These are phyloP conservation scores for Aspergillus sp. DNA, from an alignment of 2,329 filamentous ascomycete species.

Conservation along the genomic window DNA sequence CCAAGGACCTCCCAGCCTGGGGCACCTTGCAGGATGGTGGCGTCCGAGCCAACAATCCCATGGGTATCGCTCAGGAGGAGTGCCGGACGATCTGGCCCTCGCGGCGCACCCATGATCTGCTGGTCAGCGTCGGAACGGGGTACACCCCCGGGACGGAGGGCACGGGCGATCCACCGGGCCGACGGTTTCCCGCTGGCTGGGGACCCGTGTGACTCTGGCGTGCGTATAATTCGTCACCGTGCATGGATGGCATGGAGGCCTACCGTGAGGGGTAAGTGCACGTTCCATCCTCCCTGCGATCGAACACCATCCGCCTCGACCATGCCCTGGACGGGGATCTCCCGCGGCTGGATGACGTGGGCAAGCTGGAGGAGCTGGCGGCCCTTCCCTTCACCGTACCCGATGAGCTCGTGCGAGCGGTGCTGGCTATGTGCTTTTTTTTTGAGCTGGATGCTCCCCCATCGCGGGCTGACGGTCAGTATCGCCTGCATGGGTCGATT, in stretches of 20 bases:
- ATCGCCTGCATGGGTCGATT: not conserved
- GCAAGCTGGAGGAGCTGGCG: constrained; percentile 7
- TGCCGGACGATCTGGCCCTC: constrained; percentile 20
- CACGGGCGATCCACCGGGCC: not conserved
- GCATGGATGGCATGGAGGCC: not conserved
- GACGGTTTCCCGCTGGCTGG: not conserved
- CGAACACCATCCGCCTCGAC: constrained; percentile 12
- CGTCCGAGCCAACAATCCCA: constrained; percentile 24
- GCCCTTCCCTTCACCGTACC: constrained; percentile 11
- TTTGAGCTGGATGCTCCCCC: constrained; percentile 21
- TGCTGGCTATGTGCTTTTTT: constrained; percentile 19
- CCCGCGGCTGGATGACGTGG: constrained; percentile 11
- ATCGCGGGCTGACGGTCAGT: constrained; percentile 2
- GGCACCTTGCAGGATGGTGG: constrained; percentile 24
- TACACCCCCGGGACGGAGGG: constrained; percentile 1
- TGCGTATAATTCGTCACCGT: not conserved
- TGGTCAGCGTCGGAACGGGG: constrained; percentile 23
- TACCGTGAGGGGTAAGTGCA: not conserved
- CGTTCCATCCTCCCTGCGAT: not conserved
- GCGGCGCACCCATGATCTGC: constrained; percentile 15
- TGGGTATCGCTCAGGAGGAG: constrained; percentile 20
- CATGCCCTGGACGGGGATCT: constrained; percentile 6
- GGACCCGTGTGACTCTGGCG: not conserved
- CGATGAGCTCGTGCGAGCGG: constrained; percentile 14
- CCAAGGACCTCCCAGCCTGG: constrained; percentile 13